Conservation (phyloP, 352 stramenopile genomes). For the Blastocystis sp. region DNA sequence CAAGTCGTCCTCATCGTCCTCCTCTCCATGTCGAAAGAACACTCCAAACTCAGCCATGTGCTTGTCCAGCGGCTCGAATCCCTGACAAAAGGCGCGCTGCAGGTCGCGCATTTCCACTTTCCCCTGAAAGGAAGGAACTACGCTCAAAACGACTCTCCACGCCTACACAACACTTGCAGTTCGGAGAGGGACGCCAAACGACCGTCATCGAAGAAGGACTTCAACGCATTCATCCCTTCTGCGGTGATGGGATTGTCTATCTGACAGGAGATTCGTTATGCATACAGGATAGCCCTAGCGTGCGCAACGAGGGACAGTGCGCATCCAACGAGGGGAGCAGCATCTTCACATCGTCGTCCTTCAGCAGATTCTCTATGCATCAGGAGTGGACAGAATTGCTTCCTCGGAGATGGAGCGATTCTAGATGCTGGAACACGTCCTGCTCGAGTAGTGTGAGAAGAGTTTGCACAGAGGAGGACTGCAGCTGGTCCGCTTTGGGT, state of each 20-base stretch:
- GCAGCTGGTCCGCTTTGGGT: not conserved
- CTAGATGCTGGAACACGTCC: not conserved
- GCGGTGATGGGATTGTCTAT: not conserved
- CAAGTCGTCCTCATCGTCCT: not conserved
- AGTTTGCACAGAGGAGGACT: not conserved
- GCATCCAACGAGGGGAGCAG: not conserved
- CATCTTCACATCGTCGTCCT: not conserved
- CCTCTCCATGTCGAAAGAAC: not conserved
- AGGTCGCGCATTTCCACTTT: not conserved
- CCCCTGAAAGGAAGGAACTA: not conserved
- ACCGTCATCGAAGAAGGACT: not conserved
- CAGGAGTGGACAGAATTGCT: not conserved
- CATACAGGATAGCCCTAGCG: slow-evolving; percentile 6
- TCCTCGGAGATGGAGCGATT: not conserved
- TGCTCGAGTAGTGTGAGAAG: not conserved
- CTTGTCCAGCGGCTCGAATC: not conserved
- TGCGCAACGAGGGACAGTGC: not conserved
- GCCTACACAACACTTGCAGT: not conserved
- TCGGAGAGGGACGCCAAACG: not conserved
- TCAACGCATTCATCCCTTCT: not conserved
- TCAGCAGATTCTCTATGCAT: not conserved
- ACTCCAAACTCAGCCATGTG: not conserved
- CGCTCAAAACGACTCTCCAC: not conserved
- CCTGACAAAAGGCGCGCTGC: not conserved
- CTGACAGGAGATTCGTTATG: not conserved